Conservation (phyloP, 352 stramenopile species). For the Phytophthora ramorum region DNA sequence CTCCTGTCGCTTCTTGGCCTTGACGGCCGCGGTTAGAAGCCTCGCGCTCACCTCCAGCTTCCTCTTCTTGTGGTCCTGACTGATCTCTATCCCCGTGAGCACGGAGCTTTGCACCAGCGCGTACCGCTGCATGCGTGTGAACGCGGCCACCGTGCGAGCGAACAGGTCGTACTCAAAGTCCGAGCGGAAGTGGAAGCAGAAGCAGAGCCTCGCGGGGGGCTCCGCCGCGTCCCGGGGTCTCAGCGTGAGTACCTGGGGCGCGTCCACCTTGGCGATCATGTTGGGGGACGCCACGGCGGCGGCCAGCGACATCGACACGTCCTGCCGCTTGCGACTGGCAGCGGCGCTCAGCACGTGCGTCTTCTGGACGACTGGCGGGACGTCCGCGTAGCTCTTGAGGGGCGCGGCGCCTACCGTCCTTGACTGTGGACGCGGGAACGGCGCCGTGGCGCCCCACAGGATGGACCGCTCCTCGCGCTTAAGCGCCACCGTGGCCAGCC, state of each 20-base stretch:
- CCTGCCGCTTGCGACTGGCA: conserved; percentile 5
- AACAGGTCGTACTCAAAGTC: conserved; percentile 66
- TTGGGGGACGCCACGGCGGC: conserved; percentile 21
- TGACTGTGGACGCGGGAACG: conserved; percentile 10
- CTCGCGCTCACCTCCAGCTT: conserved; percentile 17
- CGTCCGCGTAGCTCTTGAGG: conserved; percentile 19
- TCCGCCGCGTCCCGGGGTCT: neutral
- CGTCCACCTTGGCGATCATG: conserved; percentile 16
- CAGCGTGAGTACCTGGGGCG: conserved; percentile 3
- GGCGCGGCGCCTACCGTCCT: conserved; percentile 24
- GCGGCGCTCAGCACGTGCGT: conserved; percentile 20
- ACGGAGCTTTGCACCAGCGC: conserved; percentile 59
- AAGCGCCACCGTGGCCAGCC: conserved; percentile 46
- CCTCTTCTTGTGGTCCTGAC: conserved; percentile 31
- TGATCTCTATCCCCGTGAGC: conserved; percentile 64
- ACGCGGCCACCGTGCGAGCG: conserved; percentile 41
- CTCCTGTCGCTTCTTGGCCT: conserved; percentile 25
- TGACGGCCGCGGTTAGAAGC: conserved; percentile 15
- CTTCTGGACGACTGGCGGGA: conserved; percentile 12
- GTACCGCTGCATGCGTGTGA: conserved; percentile 48
- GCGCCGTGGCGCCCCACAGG: conserved; percentile 51
- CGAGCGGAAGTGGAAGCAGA: conserved; percentile 73
- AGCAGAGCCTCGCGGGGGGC: conserved; percentile 45
- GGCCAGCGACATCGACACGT: conserved; percentile 13
- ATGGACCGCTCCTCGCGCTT: conserved; percentile 49